Base-by-base conservation (phyloP, 768 basidiomycete genomes). In the Leccinum longicurvipes region DNA sequence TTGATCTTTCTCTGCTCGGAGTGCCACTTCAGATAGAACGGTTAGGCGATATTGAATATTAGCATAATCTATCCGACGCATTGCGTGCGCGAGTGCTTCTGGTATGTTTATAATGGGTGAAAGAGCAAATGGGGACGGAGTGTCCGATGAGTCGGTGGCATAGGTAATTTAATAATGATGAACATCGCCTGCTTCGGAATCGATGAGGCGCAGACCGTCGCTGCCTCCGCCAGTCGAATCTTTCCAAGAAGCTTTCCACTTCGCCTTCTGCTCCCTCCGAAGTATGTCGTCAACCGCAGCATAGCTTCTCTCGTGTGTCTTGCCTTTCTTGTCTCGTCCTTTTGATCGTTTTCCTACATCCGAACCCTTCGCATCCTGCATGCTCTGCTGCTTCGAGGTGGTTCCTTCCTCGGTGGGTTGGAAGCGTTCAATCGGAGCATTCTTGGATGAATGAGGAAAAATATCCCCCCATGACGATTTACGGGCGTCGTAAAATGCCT, bases 391-490 rank as follows among this genome's bases (percentile, higher is more conserved):
- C 42, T 69, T 67, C 6, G 44, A 53, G 48, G 68, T 71, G 6
- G 61, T 56, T 58, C 63, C 70, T 54, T 64, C 67, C 1, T 61
- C 59, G 4, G 46, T 23, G 44, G 75, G 73, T 62, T 80, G 77
- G 64, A 77, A 74, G 3, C 87, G 84, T 59, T 85, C 82, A 54
- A 89, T 83, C 0, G 89, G 84, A 6, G 77, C 66, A 66, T 89
- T 91, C 72, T 93, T 94, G 5, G 93, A 84, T 17, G 77, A 72
- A 66, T 98, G 95, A 21, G 97, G 97, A 73, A 98, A 98, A 23
- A 92, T 77, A 68, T 98, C 97, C 19, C 97, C 97, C 95, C 96
- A 98, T 10, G 72, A 73, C 0, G 91, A 86, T 74, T 98, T 98
- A 32, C 95, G 85, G 3, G 95, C 94, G 69, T 98, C 97, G 67